Evolutionary conservation across 1,284 basidiomycete genomes (phyloP), one percentile per base, ranked within the genome.

Genomic region (Naganishia liquefaciens): DNA sequence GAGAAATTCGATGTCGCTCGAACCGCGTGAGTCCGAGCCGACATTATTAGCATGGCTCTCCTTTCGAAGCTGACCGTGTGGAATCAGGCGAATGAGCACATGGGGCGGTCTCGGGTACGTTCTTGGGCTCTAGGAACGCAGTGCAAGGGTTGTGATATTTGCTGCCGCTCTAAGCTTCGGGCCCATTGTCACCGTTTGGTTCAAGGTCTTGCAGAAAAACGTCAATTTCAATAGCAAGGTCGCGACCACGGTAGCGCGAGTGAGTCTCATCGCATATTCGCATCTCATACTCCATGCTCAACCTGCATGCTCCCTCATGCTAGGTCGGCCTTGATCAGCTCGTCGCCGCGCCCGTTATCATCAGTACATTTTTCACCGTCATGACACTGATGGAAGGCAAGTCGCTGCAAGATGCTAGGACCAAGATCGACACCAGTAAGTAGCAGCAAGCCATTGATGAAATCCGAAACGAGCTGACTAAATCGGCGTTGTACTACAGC

Each of bases 341-440:
- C 65, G 69, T 74, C 2, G 75, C 80, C 58, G 79, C 80, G 3
- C 81, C 81, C 0, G 62, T 71, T n/a, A 72, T 80, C 15, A 62
- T 78, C 53, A 70, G 71, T 9, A 71, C 75, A n/a, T 82, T 82
- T 74, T 82, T 82, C 76, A 76, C 77, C 5, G 71, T 72, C 46
- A 81, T 80, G 75, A 77, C 79, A 2, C 67, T 80, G 5, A 68
- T 79, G 42, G 81, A 82, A 68, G 80, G 80, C 54, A 79, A 81
- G 69, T 72, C 72, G 39, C 47, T 79, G 46, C 65, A 72, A 10
- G 78, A 76, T 17, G 79, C 75, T 49, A 74, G 77, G 70, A 65
- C 69, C 44, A 80, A 80, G 70, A 75, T 77, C 71, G 63, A 54
- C 19, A 54, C 30, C 15, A 53, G 52, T 58, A 54, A 19, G 51